phyloP scores from a whole-genome alignment of 2,329 filamentous ascomycete genomes.

The Exophiala sp. region DNA sequence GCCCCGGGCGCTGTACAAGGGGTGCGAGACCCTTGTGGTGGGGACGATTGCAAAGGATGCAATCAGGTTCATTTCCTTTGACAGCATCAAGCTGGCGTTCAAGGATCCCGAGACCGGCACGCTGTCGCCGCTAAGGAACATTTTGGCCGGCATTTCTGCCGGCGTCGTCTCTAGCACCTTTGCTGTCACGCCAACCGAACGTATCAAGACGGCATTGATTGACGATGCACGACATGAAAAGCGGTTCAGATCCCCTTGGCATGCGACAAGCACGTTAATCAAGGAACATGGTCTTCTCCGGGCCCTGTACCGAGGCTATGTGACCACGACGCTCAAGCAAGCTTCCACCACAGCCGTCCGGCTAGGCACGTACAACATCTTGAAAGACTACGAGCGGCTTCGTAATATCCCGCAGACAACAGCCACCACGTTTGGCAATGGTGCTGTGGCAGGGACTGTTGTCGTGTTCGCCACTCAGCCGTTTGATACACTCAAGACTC shows the following conservation, averaged over 20 bases:
- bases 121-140: conserved; percentile 50
- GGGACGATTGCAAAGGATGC: conserved; percentile 60
- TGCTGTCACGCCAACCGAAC: conserved; percentile 63
- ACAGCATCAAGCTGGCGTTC: conserved; percentile 53
- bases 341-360: conserved; percentile 56
- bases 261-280: conserved; percentile 48
- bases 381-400: conserved; percentile 53
- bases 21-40: conserved; percentile 55
- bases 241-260: conserved; percentile 46
- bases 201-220: conserved; percentile 63
- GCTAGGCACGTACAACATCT: conserved; percentile 58
- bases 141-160: conserved; percentile 59
- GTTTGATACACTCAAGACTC: conserved; percentile 41
- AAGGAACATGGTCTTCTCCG: conserved; percentile 48
- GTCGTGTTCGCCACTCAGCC: conserved; percentile 42
- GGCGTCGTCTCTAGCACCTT: conserved; percentile 57
- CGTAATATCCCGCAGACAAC: conserved; percentile 47
- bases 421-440: conserved; percentile 55
- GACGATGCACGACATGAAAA: conserved; percentile 50
- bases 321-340: conserved; percentile 58
- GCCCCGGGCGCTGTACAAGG: conserved; percentile 55
- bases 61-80: conserved; percentile 61
- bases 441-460: conserved; percentile 52
- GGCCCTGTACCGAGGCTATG: conserved; percentile 54
- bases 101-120: conserved; percentile 52